Evolutionary conservation across 805 yeast genomes (phyloP).

Genomic region (Candida sithepensis): DNA sequence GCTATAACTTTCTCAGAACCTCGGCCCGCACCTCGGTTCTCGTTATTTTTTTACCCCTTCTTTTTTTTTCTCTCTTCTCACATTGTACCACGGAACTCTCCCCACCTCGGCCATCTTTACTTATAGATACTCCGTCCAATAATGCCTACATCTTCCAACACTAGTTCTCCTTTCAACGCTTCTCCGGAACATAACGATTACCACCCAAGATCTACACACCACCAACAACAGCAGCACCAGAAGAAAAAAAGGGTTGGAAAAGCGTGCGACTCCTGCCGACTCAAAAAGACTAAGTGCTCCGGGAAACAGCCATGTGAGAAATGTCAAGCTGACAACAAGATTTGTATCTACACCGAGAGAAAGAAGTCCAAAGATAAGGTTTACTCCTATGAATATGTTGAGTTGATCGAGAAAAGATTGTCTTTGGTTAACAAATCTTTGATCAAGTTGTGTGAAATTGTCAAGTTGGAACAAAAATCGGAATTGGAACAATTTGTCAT

Average conservation of each 20-base stretch:
- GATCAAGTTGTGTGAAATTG: conserved; percentile 36
- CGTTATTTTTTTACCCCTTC: background rate
- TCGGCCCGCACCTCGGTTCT: too few species aligned
- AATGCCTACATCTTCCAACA: background rate
- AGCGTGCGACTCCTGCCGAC: conserved; percentile 61
- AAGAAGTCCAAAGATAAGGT: conserved; percentile 50
- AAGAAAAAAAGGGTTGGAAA: conserved; percentile 56
- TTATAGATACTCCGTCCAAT: background rate
- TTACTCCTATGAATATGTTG: conserved; percentile 60
- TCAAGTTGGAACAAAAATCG: conserved; percentile 13
- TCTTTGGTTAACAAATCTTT: conserved; percentile 49
- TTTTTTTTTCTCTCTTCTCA: too few species aligned
- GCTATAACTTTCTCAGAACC: too few species aligned
- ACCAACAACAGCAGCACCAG: conserved; percentile 5
- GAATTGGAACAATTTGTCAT: conserved; percentile 12
- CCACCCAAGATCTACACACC: background rate
- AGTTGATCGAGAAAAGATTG: conserved; percentile 55
- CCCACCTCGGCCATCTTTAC: background rate
- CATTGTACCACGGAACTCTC: background rate
- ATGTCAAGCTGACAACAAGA: conserved; percentile 52
- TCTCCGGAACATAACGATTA: conserved; percentile 3
- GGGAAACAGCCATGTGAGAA: conserved; percentile 59
- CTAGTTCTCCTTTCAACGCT: background rate
- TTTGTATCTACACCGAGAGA: conserved; percentile 57
- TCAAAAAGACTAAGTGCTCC: conserved; percentile 62